Percentiles rank a stretch among this genome's conserved stretches.
These are phyloP conservation scores for Lolium multiflorum DNA, from an alignment of 176 grass and related monocot species.

Conservation along the genomic window DNA sequence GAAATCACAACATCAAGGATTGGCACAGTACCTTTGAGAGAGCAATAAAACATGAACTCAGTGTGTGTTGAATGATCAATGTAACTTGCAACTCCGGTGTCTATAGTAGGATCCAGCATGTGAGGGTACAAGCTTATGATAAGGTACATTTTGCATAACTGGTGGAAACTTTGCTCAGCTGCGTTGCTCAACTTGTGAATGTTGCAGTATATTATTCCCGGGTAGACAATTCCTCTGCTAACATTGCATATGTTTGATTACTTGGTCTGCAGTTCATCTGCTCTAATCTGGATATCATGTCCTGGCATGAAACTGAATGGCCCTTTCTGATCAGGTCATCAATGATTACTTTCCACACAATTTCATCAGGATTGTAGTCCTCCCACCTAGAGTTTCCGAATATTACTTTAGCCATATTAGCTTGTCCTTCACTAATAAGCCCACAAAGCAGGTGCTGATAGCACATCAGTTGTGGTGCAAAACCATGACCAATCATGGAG, in stretches of 20 bases:
- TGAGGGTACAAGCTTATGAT: slow-evolving; percentile 19
- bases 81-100: background rate
- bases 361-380: slow-evolving; percentile 68
- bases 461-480: slow-evolving; percentile 57
- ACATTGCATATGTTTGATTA: slow-evolving; percentile 58
- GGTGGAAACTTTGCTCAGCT: background rate
- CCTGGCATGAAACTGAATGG: slow-evolving; percentile 40
- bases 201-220: slow-evolving; percentile 27
- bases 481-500: slow-evolving; percentile 55
- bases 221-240: slow-evolving; percentile 46
- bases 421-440: slow-evolving; percentile 56
- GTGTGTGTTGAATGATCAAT: slow-evolving; percentile 21
- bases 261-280: slow-evolving; percentile 56
- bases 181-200: background rate
- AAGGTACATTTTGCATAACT: slow-evolving; percentile 8
- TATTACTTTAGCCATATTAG: slow-evolving; percentile 51
- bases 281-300: slow-evolving; percentile 61
- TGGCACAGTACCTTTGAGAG: slow-evolving; percentile 25
- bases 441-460: slow-evolving; percentile 66
- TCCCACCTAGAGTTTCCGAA: slow-evolving; percentile 44
- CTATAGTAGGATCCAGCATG: slow-evolving; percentile 4
- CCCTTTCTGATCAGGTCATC: slow-evolving; percentile 64
- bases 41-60: slow-evolving; percentile 13
- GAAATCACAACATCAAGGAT: slow-evolving; percentile 20
- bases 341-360: slow-evolving; percentile 75